Evolutionary conservation across 768 basidiomycete species (phyloP), one percentile per base, ranked within the genome.

Genomic region (Tricholoma sp.): DNA sequence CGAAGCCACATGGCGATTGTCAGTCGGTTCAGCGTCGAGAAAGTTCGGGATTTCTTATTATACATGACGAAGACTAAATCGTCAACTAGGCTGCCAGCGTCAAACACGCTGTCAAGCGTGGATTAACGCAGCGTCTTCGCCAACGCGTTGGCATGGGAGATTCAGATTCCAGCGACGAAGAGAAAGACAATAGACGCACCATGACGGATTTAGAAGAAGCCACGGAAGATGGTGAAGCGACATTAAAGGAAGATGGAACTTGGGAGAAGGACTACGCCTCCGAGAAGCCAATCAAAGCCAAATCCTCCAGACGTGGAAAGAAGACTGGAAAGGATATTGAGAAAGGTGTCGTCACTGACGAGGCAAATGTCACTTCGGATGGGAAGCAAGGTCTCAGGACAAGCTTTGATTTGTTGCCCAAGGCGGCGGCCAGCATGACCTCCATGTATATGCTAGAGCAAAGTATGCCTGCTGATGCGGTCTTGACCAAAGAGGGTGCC

Each of bases 1-100:
- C 80, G 91, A 31, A 91, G 88, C 41, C 93, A 96, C 67, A 94
- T 96, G 83, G 93, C 93, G 18, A 89, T 95, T 61, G 91, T 94
- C 53, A 85, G 85, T 59, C 83, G 90, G 45, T 83, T 89, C 61
- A 88, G 84, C 52, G 78, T 78, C 11, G 83, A 86, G 56, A 86
- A 84, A 69, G 79, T 76, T 28, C 3, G 29, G 61, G 11, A 53
- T 6, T n/a, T 17, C n/a, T 17, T 49, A 17, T 49, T n/a, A 20
- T 20, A 12, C 63, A 45, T 52, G 31, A 31, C 29, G 6, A 6
- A 18, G 29, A 31, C 28, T 42, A 8, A 44, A 11, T 29, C 12
- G 9, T 18, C 11, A 32, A 2, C 15, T 58, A 80, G 75, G 88
- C 88, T 15, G 78, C 83, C n/a, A 86, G 85, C 52, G 85, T 93